A percentile compares a stretch with the other conserved stretches of the same genome.
phyloP scores from a whole-genome alignment of 495 filamentous ascomycete species.

The Astrothelium subdiscretum region DNA sequence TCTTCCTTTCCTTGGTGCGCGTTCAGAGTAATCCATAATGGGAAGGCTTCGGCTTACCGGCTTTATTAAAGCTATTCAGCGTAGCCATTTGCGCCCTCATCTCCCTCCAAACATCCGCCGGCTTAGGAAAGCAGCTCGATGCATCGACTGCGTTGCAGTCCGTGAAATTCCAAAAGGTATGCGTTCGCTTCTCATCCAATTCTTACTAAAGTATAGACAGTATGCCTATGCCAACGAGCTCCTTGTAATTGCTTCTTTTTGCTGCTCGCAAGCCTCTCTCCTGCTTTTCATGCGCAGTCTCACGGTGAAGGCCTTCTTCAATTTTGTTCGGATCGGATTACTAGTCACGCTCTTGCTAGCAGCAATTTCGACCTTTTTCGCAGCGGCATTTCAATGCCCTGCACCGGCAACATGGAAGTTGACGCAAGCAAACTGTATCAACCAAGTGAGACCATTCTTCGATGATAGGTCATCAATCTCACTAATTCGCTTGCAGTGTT shows the following conservation, averaged over 20 bases:
- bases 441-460: not conserved
- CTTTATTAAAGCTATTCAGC: not conserved
- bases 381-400: not conserved
- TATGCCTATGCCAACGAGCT: not conserved
- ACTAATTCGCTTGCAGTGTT: not conserved
- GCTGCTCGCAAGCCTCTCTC: not conserved
- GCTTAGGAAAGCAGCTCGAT: not conserved
- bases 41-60: not conserved
- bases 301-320: not conserved
- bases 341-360: not conserved
- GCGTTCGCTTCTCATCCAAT: not conserved
- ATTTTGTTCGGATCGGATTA: not conserved
- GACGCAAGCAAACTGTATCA: not conserved
- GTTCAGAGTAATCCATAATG: not conserved
- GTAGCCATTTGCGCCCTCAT: not conserved
- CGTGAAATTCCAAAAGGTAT: not conserved
- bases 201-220: not conserved
- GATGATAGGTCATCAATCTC: not conserved
- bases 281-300: not conserved
- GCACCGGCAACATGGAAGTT: not conserved
- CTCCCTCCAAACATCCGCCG: not conserved
- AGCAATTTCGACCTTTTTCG: not conserved
- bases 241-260: not conserved
- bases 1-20: not conserved
- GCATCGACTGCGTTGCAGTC: not conserved